phyloP scores from a whole-genome alignment of 1,139 yeast species.

The Dujonia santamariae region DNA sequence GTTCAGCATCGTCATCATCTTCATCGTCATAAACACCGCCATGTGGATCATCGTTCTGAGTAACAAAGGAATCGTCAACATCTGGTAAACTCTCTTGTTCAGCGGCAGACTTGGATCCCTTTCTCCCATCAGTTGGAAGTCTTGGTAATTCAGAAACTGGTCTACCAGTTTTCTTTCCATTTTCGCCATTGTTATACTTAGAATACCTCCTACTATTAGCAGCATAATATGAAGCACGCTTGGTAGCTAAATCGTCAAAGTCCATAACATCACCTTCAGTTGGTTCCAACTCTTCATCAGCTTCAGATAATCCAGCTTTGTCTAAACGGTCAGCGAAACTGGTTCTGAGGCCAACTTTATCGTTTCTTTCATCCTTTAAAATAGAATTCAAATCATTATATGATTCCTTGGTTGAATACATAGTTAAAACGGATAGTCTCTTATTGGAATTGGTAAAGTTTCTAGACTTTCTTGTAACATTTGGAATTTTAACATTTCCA shows the following conservation, averaged over 20 bases:
- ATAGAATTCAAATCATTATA: constrained; percentile 59
- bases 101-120: constrained; percentile 7
- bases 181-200: constrained; percentile 21
- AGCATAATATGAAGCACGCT: constrained; percentile 37
- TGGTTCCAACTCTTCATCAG: constrained; percentile 28
- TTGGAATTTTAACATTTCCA: constrained; percentile 64
- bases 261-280: constrained; percentile 42
- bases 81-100: constrained; percentile 8
- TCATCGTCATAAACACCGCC: constrained; percentile 14
- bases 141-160: constrained; percentile 33
- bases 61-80: constrained; percentile 36
- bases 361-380: constrained; percentile 37
- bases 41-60: constrained; percentile 25
- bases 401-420: constrained; percentile 67
- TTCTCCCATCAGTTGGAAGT: constrained; percentile 22
- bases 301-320: constrained; percentile 31
- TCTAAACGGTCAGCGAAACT: constrained; percentile 45
- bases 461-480: constrained; percentile 66
- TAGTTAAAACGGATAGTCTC: constrained; percentile 64
- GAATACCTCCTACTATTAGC: constrained; percentile 19
- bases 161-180: constrained; percentile 21
- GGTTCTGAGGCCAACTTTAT: constrained; percentile 36
- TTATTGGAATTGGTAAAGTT: constrained; percentile 60
- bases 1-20: constrained; percentile 25
- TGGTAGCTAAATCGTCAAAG: constrained; percentile 40